These are phyloP conservation scores for Chaetomium tenue DNA, from an alignment of 495 filamentous ascomycete genomes.

Conservation along the genomic window DNA sequence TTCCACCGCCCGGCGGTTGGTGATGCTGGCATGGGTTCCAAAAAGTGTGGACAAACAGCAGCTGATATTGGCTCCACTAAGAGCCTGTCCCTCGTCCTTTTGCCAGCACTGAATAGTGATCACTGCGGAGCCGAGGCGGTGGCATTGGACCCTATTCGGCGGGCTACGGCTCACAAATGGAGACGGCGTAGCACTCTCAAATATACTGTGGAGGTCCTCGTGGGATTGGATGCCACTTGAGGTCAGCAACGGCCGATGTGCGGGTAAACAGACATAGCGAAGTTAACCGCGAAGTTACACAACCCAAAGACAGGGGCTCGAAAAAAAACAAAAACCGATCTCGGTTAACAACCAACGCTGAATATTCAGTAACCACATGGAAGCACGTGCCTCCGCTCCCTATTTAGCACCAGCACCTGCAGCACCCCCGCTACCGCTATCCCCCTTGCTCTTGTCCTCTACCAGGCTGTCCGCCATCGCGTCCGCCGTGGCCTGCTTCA, in stretches of 20 bases:
- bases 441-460: slow-evolving; percentile 27
- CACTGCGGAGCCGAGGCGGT: not conserved
- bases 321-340: too few relatives aligned
- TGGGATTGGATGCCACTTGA: too few relatives aligned
- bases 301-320: too few relatives aligned
- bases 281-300: too few relatives aligned
- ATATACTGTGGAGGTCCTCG: not conserved
- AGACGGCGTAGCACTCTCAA: not conserved
- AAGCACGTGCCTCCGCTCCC: slow-evolving; percentile 8
- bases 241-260: too few relatives aligned
- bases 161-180: not conserved
- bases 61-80: not conserved
- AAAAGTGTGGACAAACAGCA: not conserved
- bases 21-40: not conserved
- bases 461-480: slow-evolving; percentile 57
- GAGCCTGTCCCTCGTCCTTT: not conserved
- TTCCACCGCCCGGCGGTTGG: not conserved
- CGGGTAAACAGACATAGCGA: too few relatives aligned
- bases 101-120: not conserved
- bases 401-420: slow-evolving; percentile 2
- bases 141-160: not conserved
- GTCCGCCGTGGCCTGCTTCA: slow-evolving; percentile 70
- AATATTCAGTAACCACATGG: not conserved
- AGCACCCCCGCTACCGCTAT: slow-evolving; percentile 12
- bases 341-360: not conserved